Base-by-base conservation (phyloP, 306 rosid genomes). In the Pyrus communis region DNA sequence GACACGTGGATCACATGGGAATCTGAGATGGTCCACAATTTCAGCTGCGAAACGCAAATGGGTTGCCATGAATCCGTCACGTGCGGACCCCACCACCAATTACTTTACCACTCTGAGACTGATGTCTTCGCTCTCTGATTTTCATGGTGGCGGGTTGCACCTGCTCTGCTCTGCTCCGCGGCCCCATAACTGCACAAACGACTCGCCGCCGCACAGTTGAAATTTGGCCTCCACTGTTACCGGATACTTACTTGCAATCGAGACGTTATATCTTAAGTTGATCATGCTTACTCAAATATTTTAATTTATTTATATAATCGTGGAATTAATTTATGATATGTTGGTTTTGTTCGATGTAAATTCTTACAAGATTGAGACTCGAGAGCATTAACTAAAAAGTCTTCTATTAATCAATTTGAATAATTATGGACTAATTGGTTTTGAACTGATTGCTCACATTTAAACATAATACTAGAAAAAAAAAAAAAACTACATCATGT, bases 1-100 rank as follows among this genome's bases (percentile, higher is more conserved):
- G 82, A 72, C 84, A 83, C 87, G 79, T 78, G 60, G 69, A 78
- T 22, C 88, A 87, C 93, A 85, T 85, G 91, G 89, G 80, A 59
- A 52, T 33, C 73, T 60, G 63, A 19, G 51, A 49, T 67, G 45
- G 71, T 33, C 38, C 38, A 33, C 7, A 33, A 33, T 70, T 64
- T 33, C 31, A 28, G 67, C 60, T 14, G 19, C 38, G 38, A 64
- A 75, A 75, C 49, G 68, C 77, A 42, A 74, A 78, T 75, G 83
- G 68, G 78, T 51, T 75, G 77, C 82, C 77, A 67, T 61, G 82
- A 52, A 43, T 10, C 74, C 75, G 67, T 67, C 82, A 23, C 5
- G 74, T 71, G 81, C 73, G 38, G 64, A 9, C 51, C 75, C 81
- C 15, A 51, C 62, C 55, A 49, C 61, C 46, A 14, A 70, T 27